A percentile compares a stretch with the other conserved stretches of the same genome.
Evolutionary conservation across 225 moss, liverwort and hornwort genomes (phyloP).

Genomic region (Climacium dendroides): DNA sequence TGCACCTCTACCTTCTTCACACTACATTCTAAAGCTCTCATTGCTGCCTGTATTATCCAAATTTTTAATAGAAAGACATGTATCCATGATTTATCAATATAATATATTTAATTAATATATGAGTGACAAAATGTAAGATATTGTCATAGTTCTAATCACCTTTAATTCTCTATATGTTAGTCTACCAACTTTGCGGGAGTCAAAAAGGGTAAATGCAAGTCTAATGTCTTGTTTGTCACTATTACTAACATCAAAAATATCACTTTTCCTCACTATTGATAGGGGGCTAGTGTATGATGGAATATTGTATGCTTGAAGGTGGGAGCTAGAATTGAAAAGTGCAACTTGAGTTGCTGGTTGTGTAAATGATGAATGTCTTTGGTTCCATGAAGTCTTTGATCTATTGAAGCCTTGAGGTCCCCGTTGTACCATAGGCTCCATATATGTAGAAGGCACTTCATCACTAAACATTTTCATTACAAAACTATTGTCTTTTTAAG

Average conservation of each 20-base stretch:
- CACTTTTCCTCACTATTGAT: neutral
- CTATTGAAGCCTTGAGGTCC: neutral
- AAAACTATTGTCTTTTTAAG: neutral
- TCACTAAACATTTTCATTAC: neutral
- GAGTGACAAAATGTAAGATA: neutral
- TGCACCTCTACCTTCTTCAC: slow-evolving; percentile 41
- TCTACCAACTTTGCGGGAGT: slow-evolving; percentile 36
- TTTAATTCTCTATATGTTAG: slow-evolving; percentile 42
- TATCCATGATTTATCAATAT: neutral
- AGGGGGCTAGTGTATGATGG: neutral
- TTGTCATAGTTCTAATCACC: neutral
- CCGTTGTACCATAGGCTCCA: neutral
- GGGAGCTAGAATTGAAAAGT: neutral
- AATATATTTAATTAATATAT: neutral
- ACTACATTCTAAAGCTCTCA: slow-evolving; percentile 47
- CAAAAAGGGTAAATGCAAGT: slow-evolving; percentile 51
- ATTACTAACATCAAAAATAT: slow-evolving; percentile 24
- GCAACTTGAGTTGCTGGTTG: neutral
- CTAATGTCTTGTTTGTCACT: slow-evolving; percentile 46
- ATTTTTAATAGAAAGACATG: neutral
- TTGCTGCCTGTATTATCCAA: slow-evolving; percentile 12
- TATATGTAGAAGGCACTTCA: neutral
- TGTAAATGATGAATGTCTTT: neutral
- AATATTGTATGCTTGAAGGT: neutral
- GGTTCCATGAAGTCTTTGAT: neutral